Percentiles rank a stretch among this genome's conserved stretches.
These are phyloP conservation scores for Talaromyces sp. DNA, from an alignment of 2,329 filamentous ascomycete species.

Conservation along the genomic window DNA sequence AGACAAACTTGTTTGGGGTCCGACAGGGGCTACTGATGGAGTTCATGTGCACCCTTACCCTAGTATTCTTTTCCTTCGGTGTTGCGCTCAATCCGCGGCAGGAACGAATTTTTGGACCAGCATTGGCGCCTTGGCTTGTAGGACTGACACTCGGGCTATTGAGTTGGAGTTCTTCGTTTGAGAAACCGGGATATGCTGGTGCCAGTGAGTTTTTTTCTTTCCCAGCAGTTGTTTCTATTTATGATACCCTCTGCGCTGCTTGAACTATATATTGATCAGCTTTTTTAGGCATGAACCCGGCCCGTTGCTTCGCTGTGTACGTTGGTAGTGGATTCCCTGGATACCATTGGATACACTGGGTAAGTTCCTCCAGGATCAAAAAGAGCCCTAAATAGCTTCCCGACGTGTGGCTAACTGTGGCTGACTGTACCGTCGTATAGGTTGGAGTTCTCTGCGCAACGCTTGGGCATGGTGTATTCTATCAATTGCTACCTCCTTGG, in stretches of 20 bases:
- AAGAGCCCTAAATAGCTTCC: not conserved
- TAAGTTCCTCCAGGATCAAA: not conserved
- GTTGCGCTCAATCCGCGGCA: slow-evolving; percentile 52
- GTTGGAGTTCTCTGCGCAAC: slow-evolving; percentile 6
- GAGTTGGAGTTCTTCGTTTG: slow-evolving; percentile 36
- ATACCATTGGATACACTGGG: slow-evolving; percentile 39
- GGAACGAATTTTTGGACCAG: slow-evolving; percentile 45
- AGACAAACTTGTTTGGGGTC: slow-evolving; percentile 31
- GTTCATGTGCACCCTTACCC: slow-evolving; percentile 41
- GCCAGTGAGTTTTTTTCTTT: slow-evolving; percentile 24
- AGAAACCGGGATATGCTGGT: slow-evolving; percentile 39
- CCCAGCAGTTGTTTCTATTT: not conserved
- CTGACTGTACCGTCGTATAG: not conserved
- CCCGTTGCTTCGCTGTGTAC: slow-evolving; percentile 43
- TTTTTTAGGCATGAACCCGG: slow-evolving; percentile 38
- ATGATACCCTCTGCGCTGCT: not conserved
- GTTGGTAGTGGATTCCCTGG: slow-evolving; percentile 34
- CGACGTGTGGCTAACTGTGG: not conserved
- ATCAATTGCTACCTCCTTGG: slow-evolving; percentile 7
- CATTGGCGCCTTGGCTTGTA: slow-evolving; percentile 47
- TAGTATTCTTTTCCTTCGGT: slow-evolving; percentile 49
- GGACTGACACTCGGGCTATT: slow-evolving; percentile 37
- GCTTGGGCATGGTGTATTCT: not conserved
- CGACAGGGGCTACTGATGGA: slow-evolving; percentile 47
- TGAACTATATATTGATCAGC: slow-evolving; percentile 18